Conservation (phyloP, 2,329 filamentous ascomycete genomes). For the Ambrosiella xylebori region DNA sequence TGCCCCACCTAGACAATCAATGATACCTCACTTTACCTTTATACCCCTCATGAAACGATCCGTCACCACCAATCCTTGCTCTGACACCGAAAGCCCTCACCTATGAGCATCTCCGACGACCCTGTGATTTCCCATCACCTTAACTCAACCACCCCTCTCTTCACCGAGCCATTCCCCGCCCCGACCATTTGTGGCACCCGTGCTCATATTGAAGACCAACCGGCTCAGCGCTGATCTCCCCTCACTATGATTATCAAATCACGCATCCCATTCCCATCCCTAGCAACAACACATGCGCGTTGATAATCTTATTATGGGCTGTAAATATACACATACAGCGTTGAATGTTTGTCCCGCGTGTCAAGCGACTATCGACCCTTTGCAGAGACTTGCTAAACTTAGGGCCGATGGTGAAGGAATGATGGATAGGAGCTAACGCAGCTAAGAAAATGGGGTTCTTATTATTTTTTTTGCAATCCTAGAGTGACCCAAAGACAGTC, state of each 20-base stretch:
- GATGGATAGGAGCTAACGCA: background rate
- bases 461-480: too few species aligned
- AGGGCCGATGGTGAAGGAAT: background rate
- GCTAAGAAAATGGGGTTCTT: background rate
- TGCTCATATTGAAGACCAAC: background rate
- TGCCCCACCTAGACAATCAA: background rate
- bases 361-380: background rate
- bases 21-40: background rate
- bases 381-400: background rate
- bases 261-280: too few species aligned
- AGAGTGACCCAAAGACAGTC: too few species aligned
- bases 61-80: background rate
- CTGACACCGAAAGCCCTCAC: background rate
- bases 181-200: too few species aligned
- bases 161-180: background rate
- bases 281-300: too few species aligned
- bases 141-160: background rate
- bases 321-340: too few species aligned
- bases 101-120: background rate
- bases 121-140: background rate
- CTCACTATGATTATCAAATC: too few species aligned
- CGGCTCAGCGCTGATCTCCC: background rate
- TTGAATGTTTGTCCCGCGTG: too few species aligned
- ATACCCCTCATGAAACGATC: background rate
- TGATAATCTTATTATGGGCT: too few species aligned